Base-by-base conservation (phyloP, 768 basidiomycete genomes). In the Amanita fuliginea region DNA sequence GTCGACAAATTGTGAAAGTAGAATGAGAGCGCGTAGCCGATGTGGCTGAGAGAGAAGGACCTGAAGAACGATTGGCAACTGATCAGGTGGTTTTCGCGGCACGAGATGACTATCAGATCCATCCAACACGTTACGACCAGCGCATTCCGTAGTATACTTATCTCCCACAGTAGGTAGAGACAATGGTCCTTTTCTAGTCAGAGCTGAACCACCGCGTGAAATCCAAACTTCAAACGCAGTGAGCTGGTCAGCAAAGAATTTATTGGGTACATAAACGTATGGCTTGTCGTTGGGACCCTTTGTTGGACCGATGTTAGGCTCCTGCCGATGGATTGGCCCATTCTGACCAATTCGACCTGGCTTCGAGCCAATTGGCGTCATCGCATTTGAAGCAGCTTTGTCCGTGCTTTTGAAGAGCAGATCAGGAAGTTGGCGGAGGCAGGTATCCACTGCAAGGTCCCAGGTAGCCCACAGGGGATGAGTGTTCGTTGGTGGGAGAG, bases 191-290 rank as follows among this genome's bases (percentile, higher is more conserved):
- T 77, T 77, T 53, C 77, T 81, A 1, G 86, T 88, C 46, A 90
- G 67, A 0, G 88, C 88, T 2, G 87, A 88, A 1, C 88, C 91
- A 14, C 94, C 92, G 41, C 94, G 80, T 4, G 90, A 90, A 55
- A 99, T 90, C 96, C 95, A 99, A 22, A 98, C 90, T 60, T 97
- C 91, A 58, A 99, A 98, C 1, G 95, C 96, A 0, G 91, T 94
- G 21, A 99, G 75, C 59, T 97, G 94, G 59, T 98, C 93, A 1
- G 89, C 78, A 67, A 98, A 99, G 68, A 99, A 99, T 46, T 81
- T 77, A 60, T 86, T 96, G 6, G 91, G 85, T 35, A 83, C 65
- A 62, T 97, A 98, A 26, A 74, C 68, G 56, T 86, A 83, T 2
- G 80, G 76, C 51, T 69, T 71, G 24, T 74, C 70, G 14, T 62